Evolutionary conservation across 1,284 basidiomycete genomes (phyloP), one percentile per base, ranked within the genome.

Genomic region (Pisolithus thermaeus): DNA sequence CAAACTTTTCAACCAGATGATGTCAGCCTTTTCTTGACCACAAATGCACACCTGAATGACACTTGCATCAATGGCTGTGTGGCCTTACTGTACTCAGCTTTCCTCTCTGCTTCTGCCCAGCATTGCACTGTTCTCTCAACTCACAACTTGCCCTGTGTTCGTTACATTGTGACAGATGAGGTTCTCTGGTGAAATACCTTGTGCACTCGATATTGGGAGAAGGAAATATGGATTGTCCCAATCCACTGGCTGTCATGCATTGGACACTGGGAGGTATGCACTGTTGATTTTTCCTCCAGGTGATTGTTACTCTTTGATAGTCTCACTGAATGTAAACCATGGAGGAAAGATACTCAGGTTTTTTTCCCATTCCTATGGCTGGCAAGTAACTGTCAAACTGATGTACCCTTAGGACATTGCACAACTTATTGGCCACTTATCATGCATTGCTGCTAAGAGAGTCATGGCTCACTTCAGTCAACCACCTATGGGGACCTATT

Each of bases 291-390:
- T 8, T 28, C 46, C 1, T 43, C 20, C 12, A 28, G n/a, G 0
- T n/a, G 16, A 18, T 49, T 60, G 5, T 39, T 4, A 27, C 25
- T 60, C 22, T 60, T 60, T 5, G 47, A 58, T 42, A 58, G 57
- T n/a, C 47, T 59, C 1, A 49, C 25, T 27, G 57, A 58, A 7
- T 27, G 23, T 28, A 12, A 7, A 7, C 42, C 47, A 2, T 59
- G 57, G 57, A 28, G 47, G 23, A n/a, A 9, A 0, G 42, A 57
- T 42, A 20, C 55, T 7, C 46, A 51, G 30, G 54, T 60, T 7
- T 27, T 51, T 37, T 1, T 9, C 23, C 1, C 7, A 36, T 32
- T 11, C 12, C 5, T 32, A 1, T 3, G 36, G 18, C 1, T 27
- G 5, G 30, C 16, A 0, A 7, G 25, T 8, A 23, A 4, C 32